Base-by-base conservation (phyloP, 2,329 filamentous ascomycete species). In the Thielaviopsis punctulata region DNA sequence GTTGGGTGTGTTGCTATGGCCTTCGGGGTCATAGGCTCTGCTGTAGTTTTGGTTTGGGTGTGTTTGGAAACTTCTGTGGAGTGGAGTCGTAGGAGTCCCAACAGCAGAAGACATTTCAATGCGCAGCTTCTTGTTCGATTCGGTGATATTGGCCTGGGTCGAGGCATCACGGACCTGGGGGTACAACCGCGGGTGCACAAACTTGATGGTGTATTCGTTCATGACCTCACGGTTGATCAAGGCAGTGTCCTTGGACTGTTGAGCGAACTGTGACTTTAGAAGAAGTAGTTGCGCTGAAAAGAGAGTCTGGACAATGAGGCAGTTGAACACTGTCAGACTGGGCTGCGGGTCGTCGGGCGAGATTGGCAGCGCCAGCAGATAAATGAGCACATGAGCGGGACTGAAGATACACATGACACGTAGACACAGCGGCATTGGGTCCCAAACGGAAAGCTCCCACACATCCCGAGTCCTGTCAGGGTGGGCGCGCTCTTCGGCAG, bases 151-250 rank as follows among this genome's bases (percentile, higher is more conserved):
- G 54, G 83, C 82, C 64, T 96, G 90, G 1, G 84, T 92, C 5
- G 79, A 84, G 1, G 90, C 87, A 78, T 79, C 75, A 51, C 76
- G 68, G 58, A 93, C 85, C 4, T 84, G 72, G 7, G 84, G 85
- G 59, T 93, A 85, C n/a, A 94, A 77, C 10, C 82, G 76, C 2
- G 92, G 92, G 61, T 93, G 87, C 1, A 98, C 92, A 62, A 84
- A 95, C 68, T 98, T 98, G 59, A 80, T 86, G 63, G 96, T 87
- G 63, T 98, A 98, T 67, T 98, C 92, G 63, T 88, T 82, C 67
- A 96, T 74, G 4, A 96, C 90, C 66, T 96, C 86, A 59, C 84
- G 87, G 59, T 94, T 87, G 54, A 98, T 84, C 46, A 95, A 75
- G 2, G 80, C 74, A 1, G 78, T 79, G 64, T 98, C 92, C 63